Evolutionary conservation across 306 rosid species (phyloP), one percentile per base, ranked within the genome.

Genomic region (Prunus kanzakura): DNA sequence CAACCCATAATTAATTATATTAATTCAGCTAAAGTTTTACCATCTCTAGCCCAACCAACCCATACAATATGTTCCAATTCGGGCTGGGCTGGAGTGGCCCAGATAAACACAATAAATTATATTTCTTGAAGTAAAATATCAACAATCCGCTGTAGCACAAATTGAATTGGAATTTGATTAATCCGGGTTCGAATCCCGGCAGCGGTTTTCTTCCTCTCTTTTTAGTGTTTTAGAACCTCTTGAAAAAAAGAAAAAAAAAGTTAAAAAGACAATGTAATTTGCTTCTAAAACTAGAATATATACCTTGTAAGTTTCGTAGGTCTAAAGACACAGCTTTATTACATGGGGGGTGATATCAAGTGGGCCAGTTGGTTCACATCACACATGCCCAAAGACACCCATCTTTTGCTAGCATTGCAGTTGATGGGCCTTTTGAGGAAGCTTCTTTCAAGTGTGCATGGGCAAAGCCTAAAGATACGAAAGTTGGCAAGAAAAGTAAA

Each of bases 371-470:
- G 69, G 66, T 32, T 71, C 80, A 76, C 82, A 78, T 78, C 6
- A 4, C 38, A 4, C 38, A 32, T 35, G 86, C 66, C 79, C 79
- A 72, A 69, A 58, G 71, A 75, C 49, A 62, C 51, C 43, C 1
- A 5, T 57, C 61, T 71, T 63, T 72, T 81, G 55, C 69, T 77
- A 29, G 32, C 22, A 68, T 58, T 49, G 38, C 27, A 41, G 45
- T 66, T n/a, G 78, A 75, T 80, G 82, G 81, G 67, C 84, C 78
- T 74, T 82, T 78, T 62, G 38, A 74, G 84, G 89, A 89, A 89
- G 82, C 74, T 86, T 84, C 83, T 62, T 71, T 70, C 67, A 62
- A 74, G 73, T 66, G 80, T 64, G 65, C 74, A 68, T 15, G 15
- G 65, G 38, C 19, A 15, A 18, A 73, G 30, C 30, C 6, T 25